Conservation (phyloP, 2,329 filamentous ascomycete genomes). For the Daldinia sp. region DNA sequence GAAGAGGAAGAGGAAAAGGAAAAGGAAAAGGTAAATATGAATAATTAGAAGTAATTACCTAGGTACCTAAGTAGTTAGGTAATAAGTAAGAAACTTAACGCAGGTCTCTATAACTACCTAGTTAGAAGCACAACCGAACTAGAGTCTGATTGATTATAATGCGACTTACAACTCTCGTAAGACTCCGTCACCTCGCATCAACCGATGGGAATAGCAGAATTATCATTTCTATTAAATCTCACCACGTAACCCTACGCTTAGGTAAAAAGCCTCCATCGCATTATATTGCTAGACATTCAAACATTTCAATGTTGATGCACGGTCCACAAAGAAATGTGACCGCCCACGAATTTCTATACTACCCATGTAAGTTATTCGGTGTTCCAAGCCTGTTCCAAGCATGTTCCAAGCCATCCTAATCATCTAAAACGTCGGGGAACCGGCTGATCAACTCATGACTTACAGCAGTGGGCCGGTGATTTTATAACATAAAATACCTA, state of each 20-base stretch:
- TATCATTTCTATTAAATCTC: background rate
- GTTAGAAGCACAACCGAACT: too few relatives aligned
- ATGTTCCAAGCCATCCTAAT: background rate
- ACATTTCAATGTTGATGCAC: background rate
- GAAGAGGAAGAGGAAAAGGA: background rate
- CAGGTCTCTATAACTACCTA: background rate
- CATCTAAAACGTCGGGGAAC: background rate
- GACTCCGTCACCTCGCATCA: too few relatives aligned
- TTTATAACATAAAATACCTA: background rate
- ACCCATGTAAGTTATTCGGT: background rate
- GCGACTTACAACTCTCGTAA: background rate
- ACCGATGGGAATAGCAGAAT: background rate
- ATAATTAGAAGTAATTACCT: too few relatives aligned
- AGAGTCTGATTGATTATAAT: background rate
- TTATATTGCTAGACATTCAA: background rate
- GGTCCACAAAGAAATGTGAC: background rate
- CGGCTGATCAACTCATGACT: constrained; percentile 1
- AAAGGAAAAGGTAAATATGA: too few relatives aligned
- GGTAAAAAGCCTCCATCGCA: background rate
- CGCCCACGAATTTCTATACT: background rate
- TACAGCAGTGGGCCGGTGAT: background rate
- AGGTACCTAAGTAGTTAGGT: too few relatives aligned
- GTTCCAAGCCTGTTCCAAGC: background rate
- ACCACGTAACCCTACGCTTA: background rate
- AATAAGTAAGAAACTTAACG: background rate